Evolutionary conservation across 2,329 filamentous ascomycete species (phyloP), one percentile per base, ranked within the genome.

Genomic region (Apiospora marii): DNA sequence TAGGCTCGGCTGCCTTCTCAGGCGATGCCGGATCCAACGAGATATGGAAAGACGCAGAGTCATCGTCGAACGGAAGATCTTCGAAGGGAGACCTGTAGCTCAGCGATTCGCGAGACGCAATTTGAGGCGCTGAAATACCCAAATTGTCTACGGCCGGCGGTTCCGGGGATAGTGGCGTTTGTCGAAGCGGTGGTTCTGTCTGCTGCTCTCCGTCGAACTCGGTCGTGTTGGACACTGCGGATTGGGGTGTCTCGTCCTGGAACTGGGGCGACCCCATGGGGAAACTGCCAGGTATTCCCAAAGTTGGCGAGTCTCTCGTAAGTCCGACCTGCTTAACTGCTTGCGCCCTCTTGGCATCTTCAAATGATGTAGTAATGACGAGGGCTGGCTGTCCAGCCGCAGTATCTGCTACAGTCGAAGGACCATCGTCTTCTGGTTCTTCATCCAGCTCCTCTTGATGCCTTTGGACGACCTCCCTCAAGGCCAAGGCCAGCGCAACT

Each of bases 161-260:
- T 70, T 72, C 74, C 67, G 69, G 69, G n/a, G 71, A 72, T 64
- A 74, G 72, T 53, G 72, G 74, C 67, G 67, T 75, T 73, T 77
- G 78, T 51, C 82, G 83, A 22, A 84, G 77, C 0, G 86, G 83
- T 1, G 87, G 83, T 67, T 91, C 88, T 1, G 87, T 89, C 79
- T 94, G 92, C 30, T 91, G 87, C 76, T 94, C 92, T n/a, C 86
- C 87, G 75, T 95, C 93, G 76, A 94, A 93, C 77, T 93, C 91
- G 0, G 92, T 94, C 10, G 87, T 87, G 58, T 87, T 83, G 7
- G 92, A 93, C 19, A 90, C 79, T 3, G 91, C 88, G 22, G 92
- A 92, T 44, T 81, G 81, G 1, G 90, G 90, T 44, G 84, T 82
- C 61, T 88, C 84, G 43, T 90, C 86, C 16, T 81, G 78, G 27